Percentiles rank a stretch among this genome's conserved stretches.
Conservation (phyloP, 495 filamentous ascomycete species). For the Penicillium herquei region DNA sequence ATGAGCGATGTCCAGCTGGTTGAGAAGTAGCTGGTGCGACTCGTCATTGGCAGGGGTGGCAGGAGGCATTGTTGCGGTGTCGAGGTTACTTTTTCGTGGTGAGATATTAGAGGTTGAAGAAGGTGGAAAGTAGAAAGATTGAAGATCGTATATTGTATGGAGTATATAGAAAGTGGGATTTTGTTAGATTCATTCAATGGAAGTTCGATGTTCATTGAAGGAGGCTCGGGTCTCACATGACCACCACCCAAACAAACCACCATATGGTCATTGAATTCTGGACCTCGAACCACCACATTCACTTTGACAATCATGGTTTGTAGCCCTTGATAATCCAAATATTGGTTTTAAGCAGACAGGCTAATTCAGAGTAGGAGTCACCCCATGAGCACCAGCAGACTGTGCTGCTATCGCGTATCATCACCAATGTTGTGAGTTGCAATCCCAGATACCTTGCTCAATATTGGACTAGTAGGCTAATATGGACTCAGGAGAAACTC, state of each 20-base stretch:
- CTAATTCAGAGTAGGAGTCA: conserved; percentile 66
- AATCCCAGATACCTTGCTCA: not conserved
- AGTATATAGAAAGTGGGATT: conserved; percentile 2
- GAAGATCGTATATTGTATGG: not conserved
- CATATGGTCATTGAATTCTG: not conserved
- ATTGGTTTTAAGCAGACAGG: too few relatives aligned
- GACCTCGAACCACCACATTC: not conserved
- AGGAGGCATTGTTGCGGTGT: conserved; percentile 40
- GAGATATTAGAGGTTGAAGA: not conserved
- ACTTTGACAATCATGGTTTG: not conserved
- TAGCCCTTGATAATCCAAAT: not conserved
- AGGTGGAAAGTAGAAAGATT: not conserved
- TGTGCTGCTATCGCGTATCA: conserved; percentile 88
- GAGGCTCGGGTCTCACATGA: not conserved
- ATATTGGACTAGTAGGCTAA: not conserved
- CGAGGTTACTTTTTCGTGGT: not conserved
- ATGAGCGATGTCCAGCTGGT: conserved; percentile 81
- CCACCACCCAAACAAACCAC: conserved; percentile 1
- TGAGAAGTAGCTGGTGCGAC: conserved; percentile 63
- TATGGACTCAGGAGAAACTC: conserved; percentile 76
- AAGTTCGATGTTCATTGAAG: not conserved
- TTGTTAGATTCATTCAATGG: too few relatives aligned
- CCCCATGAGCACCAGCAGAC: conserved; percentile 98
- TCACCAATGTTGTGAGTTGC: conserved; percentile 83
- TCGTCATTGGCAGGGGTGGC: conserved; percentile 46